These are phyloP conservation scores for Pestalotiopsis sp. DNA, from an alignment of 2,329 filamentous ascomycete genomes.

Conservation along the genomic window DNA sequence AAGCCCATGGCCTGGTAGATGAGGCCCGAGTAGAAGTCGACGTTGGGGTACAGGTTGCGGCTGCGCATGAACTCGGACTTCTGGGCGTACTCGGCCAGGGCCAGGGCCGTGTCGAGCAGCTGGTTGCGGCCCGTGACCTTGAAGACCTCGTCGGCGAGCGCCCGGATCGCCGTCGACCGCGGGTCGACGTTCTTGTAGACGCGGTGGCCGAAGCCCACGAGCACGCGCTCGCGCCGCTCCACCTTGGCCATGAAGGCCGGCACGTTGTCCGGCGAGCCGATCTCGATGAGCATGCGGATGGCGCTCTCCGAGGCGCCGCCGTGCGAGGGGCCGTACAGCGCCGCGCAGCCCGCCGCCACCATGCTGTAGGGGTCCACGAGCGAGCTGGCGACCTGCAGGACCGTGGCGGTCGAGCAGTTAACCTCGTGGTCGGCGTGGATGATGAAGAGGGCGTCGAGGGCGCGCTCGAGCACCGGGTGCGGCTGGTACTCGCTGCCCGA, in stretches of 20 bases:
- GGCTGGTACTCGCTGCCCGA: constrained; percentile 47
- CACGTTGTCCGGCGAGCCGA: constrained; percentile 51
- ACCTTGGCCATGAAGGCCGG: constrained; percentile 50
- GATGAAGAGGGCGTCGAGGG: constrained; percentile 54
- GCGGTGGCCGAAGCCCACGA: constrained; percentile 57
- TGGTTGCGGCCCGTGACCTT: constrained; percentile 50
- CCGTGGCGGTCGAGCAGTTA: constrained; percentile 56
- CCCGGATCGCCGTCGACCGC: constrained; percentile 47
- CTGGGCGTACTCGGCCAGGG: constrained; percentile 44
- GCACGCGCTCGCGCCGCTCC: constrained; percentile 48
- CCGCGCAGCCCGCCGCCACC: constrained; percentile 52
- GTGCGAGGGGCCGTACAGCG: constrained; percentile 57
- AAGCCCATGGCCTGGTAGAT: constrained; percentile 56
- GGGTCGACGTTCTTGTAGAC: constrained; percentile 57
- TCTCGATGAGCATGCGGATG: constrained; percentile 53
- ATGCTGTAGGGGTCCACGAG: constrained; percentile 57
- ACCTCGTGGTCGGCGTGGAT: constrained; percentile 61
- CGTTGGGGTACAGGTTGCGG: constrained; percentile 50
- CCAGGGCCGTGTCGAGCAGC: constrained; percentile 48
- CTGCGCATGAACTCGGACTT: constrained; percentile 49
- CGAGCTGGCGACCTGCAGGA: constrained; percentile 56
- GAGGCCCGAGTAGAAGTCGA: constrained; percentile 52
- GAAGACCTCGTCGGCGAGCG: constrained; percentile 51
- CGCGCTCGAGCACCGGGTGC: constrained; percentile 48
- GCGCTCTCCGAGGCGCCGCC: constrained; percentile 60